Conservation (phyloP, 1,284 basidiomycete species). For the Ceratobasidium sp. region DNA sequence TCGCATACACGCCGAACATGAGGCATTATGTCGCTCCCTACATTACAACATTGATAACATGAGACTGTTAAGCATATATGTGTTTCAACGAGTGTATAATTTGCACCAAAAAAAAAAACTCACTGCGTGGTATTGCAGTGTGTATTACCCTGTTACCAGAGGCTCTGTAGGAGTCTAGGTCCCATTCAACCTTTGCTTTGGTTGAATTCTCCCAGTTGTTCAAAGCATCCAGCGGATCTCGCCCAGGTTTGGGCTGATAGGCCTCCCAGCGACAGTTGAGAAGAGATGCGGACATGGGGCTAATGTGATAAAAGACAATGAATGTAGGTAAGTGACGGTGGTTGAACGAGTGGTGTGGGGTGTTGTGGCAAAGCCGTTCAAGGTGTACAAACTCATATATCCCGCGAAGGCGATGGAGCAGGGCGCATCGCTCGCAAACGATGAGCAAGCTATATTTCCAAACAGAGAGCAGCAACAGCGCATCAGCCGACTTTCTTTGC, state of each 20-base stretch:
- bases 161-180: not conserved
- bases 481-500: constrained; percentile 1
- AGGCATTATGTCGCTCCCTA: not conserved
- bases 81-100: not conserved
- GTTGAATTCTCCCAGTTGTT: constrained; percentile 10
- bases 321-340: not conserved
- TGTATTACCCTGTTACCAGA: constrained; percentile 9
- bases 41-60: not conserved
- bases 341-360: not conserved
- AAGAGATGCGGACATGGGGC: not conserved
- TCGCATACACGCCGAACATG: not conserved
- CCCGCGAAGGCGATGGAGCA: not conserved
- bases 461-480: not conserved
- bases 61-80: not conserved
- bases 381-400: not conserved
- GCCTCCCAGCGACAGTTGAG: not conserved
- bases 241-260: not conserved
- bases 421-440: no score
- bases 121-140: constrained; percentile 1
- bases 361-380: not conserved
- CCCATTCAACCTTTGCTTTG: constrained; percentile 22
- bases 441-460: no score
- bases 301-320: not conserved
- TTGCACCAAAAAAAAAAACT: not conserved
- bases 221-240: constrained; percentile 9